These are phyloP conservation scores for Komagataea norvegica DNA, from an alignment of 1,139 yeast genomes.

Conservation along the genomic window DNA sequence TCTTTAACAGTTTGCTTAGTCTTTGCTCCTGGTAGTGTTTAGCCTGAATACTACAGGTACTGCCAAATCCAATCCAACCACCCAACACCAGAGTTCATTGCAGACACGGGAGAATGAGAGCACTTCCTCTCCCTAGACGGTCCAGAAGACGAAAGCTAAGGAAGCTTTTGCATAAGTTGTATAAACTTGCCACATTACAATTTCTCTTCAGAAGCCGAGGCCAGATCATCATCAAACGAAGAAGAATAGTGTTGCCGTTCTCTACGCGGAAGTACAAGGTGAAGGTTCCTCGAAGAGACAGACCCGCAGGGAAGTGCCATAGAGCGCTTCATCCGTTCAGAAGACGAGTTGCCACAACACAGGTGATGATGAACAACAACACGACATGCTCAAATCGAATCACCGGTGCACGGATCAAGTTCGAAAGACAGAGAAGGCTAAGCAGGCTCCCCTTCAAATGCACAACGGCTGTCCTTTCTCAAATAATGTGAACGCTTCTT, in stretches of 20 bases:
- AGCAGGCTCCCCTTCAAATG: too few relatives aligned
- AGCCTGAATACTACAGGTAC: not conserved
- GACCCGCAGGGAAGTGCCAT: not conserved
- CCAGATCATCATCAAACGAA: slow-evolving; percentile 15
- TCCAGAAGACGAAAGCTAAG: slow-evolving; percentile 19
- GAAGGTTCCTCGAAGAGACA: slow-evolving; percentile 12
- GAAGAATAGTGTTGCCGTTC: slow-evolving; percentile 23
- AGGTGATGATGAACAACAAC: slow-evolving; percentile 11
- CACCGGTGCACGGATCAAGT: too few relatives aligned
- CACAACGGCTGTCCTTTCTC: too few relatives aligned
- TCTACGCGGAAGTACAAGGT: slow-evolving; percentile 22
- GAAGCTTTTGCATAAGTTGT: slow-evolving; percentile 15
- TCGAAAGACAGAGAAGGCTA: not conserved
- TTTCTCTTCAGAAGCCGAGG: slow-evolving; percentile 13
- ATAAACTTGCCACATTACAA: slow-evolving; percentile 15
- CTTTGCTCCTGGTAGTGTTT: not conserved
- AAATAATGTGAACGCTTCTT: too few relatives aligned
- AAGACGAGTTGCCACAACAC: slow-evolving; percentile 6
- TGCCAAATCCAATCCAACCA: too few relatives aligned
- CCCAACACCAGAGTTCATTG: too few relatives aligned
- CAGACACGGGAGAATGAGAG: too few relatives aligned
- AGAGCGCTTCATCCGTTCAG: slow-evolving; percentile 7
- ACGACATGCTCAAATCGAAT: too few relatives aligned
- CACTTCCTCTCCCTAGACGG: slow-evolving; percentile 25
- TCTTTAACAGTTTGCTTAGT: not conserved